phyloP scores from a whole-genome alignment of 2,329 filamentous ascomycete genomes.

The Beauveria varroae region DNA sequence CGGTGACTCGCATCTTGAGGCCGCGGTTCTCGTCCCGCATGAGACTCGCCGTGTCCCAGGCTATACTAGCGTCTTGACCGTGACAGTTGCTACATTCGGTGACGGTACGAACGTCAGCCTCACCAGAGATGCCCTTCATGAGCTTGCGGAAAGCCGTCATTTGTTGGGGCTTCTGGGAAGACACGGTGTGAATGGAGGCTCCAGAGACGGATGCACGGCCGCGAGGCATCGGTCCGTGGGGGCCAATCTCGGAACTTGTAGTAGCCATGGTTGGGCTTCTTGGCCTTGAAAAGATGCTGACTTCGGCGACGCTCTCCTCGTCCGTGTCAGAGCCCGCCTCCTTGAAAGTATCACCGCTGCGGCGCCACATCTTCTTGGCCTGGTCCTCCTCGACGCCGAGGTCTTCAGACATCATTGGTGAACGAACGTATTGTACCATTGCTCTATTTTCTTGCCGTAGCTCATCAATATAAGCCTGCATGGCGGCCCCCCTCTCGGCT shows the following conservation, averaged over 20 bases:
- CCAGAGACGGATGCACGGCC: constrained; percentile 22
- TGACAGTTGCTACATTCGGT: constrained; percentile 46
- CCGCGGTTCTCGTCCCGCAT: constrained; percentile 55
- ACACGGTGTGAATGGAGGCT: constrained; percentile 36
- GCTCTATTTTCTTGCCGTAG: constrained; percentile 44
- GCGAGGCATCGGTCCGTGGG: constrained; percentile 10
- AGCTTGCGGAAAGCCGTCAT: constrained; percentile 34
- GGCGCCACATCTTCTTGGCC: constrained; percentile 33
- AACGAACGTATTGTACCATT: constrained; percentile 30
- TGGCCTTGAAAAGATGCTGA: constrained; percentile 54
- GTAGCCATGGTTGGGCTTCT: constrained; percentile 47
- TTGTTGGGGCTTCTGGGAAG: constrained; percentile 16
- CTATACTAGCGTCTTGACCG: constrained; percentile 50
- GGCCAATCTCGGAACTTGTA: constrained; percentile 25
- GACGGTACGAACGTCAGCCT: constrained; percentile 20
- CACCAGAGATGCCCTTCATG: constrained; percentile 34
- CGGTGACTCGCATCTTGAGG: constrained; percentile 50
- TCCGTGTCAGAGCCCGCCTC: constrained; percentile 42
- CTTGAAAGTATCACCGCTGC: constrained; percentile 36
- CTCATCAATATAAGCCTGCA: constrained; percentile 42
- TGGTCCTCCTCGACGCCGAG: constrained; percentile 47
- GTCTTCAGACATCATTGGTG: constrained; percentile 39
- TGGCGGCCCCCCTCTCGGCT: constrained; percentile 44
- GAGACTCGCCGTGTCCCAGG: constrained; percentile 58
- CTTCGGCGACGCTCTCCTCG: constrained; percentile 41